Percentiles rank a stretch among this genome's conserved stretches.
Conservation (phyloP, 495 filamentous ascomycete genomes). For the Neurospora hispaniola region DNA sequence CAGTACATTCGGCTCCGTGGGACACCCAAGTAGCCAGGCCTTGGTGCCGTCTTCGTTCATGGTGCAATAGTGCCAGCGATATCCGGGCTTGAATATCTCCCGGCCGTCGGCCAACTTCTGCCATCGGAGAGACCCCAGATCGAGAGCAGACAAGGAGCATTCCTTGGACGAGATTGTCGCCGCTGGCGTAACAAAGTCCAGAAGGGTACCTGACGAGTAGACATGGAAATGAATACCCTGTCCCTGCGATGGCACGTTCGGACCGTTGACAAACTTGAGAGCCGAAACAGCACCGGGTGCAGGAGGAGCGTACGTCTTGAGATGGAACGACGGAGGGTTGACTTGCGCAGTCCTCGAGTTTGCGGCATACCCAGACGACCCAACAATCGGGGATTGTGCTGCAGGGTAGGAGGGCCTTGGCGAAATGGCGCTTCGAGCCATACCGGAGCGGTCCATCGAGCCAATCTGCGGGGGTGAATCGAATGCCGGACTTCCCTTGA, state of each 20-base stretch:
- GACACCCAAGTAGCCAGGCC: slow-evolving; percentile 91
- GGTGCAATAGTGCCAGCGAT: slow-evolving; percentile 95
- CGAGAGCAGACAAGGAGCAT: slow-evolving; percentile 79
- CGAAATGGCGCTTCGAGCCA: slow-evolving; percentile 27
- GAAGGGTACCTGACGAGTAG: slow-evolving; percentile 81
- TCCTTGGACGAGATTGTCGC: slow-evolving; percentile 73
- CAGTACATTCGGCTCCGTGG: slow-evolving; percentile 47
- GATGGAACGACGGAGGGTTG: slow-evolving; percentile 54
- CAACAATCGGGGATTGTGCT: slow-evolving; percentile 33
- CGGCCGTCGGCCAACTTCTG: slow-evolving; percentile 85
- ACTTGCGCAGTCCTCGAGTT: slow-evolving; percentile 84
- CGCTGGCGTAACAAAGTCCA: slow-evolving; percentile 90
- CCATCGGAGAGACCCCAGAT: slow-evolving; percentile 79
- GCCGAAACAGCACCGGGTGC: slow-evolving; percentile 79
- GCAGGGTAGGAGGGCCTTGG: slow-evolving; percentile 33
- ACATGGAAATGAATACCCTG: slow-evolving; percentile 90
- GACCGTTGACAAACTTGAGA: slow-evolving; percentile 78
- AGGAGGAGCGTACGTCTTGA: slow-evolving; percentile 58
- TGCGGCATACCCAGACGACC: slow-evolving; percentile 68
- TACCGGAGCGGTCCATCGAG: slow-evolving; percentile 38
- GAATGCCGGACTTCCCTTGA: slow-evolving; percentile 79
- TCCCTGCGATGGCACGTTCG: slow-evolving; percentile 76
- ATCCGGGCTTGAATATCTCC: slow-evolving; percentile 79
- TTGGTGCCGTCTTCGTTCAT: slow-evolving; percentile 89
- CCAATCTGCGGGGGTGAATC: slow-evolving; percentile 63